Evolutionary conservation across 257 asterid genomes (phyloP), one percentile per base, ranked within the genome.

Genomic region (Jasminum sambac): DNA sequence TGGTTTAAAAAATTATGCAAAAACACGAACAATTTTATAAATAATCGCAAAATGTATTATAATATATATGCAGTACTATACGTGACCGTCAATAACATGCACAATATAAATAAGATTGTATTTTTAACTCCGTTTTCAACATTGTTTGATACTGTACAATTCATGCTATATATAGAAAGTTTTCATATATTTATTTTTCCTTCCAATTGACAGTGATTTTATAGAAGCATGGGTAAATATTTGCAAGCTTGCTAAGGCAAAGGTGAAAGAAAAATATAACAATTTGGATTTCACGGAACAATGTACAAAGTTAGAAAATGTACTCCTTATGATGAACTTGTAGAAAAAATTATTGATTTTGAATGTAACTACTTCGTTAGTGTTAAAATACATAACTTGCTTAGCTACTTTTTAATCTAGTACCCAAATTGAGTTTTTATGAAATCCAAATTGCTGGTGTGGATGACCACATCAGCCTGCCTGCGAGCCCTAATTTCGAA

Each of bases 151-250:
- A 46, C 11, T 16, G 1, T 46, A 16, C 23, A 6, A 16, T 46
- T 21, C 23, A 6, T 9, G 10, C n/a, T 11, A 44, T 13, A 44
- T 5, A n/a, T n/a, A n/a, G 11, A 46, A 4, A 1, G 57, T 0
- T 44, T 46, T 4, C 2, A 14, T 23, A 46, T 46, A 46, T n/a
- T 46, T 46, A 46, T 46, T 23, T 2, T 46, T 11, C 3, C 3
- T 57, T 58, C 40, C 23, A 7, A n/a, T 70, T 70, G 79, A n/a
- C 74, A 92, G 98, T 73, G 96, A 88, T 63, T 92, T 92, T 69
- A 88, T 92, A 21, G 98, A 92, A 79, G 96, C 88, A 0, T 92
- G 98, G 98, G 96, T 92, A 44, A 86, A 82, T 66, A 87, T 92
- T 63, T 80, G 98, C 25, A 73, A 80, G 78, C 58, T 67, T 37